These are phyloP conservation scores for Trichosanthes truncata DNA, from an alignment of 306 rosid species.

Conservation along the genomic window DNA sequence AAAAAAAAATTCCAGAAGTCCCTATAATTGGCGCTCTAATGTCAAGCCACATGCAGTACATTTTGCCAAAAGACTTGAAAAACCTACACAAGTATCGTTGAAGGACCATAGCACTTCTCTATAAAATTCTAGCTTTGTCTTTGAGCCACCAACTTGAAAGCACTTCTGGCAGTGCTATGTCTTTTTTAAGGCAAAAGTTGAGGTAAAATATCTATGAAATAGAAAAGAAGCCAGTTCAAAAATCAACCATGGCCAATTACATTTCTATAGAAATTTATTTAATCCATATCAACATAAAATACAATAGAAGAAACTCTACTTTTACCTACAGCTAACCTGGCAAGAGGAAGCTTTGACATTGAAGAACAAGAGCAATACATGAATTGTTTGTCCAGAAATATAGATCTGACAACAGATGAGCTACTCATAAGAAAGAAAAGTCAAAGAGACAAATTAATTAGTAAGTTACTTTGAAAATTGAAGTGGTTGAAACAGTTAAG, in stretches of 20 bases:
- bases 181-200: background rate
- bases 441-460: background rate
- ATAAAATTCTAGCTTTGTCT: background rate
- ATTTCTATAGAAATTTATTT: background rate
- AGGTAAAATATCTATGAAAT: background rate
- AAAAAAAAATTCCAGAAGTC: background rate
- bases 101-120: background rate
- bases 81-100: background rate
- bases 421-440: background rate
- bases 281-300: background rate
- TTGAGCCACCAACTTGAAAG: background rate
- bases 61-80: background rate
- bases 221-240: background rate
- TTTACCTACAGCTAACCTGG: background rate
- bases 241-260: background rate
- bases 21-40: background rate
- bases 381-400: slow-evolving; percentile 1
- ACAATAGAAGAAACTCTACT: background rate
- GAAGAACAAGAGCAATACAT: background rate
- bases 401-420: background rate
- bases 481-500: slow-evolving; percentile 6
- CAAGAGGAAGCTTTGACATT: background rate
- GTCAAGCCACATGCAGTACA: background rate
- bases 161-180: background rate
- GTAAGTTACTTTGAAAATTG: background rate